phyloP scores from a whole-genome alignment of 1,139 yeast genomes.

The Scheffersomyces cryptocercus region DNA sequence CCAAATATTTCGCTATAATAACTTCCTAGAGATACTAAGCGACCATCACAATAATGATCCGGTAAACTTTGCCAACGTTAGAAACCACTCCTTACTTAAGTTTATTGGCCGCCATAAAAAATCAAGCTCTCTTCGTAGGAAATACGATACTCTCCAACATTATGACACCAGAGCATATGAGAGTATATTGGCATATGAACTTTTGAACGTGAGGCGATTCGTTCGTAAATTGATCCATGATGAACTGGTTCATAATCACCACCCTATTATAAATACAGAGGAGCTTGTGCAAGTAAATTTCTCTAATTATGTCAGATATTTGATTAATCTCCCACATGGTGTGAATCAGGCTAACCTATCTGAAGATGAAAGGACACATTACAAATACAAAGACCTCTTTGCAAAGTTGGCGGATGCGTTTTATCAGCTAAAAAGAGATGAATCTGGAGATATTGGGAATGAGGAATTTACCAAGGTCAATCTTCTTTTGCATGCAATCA shows the following conservation, averaged over 20 bases:
- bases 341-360: constrained; percentile 16
- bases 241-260: constrained; percentile 3
- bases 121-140: not conserved
- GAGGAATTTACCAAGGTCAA: constrained; percentile 9
- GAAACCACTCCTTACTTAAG: constrained; percentile 39
- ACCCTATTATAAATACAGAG: constrained; percentile 24
- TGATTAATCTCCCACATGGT: constrained; percentile 32
- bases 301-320: constrained; percentile 39
- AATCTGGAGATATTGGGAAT: constrained; percentile 25
- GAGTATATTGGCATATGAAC: constrained; percentile 33
- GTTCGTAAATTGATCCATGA: constrained; percentile 26
- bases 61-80: constrained; percentile 40
- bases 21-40: constrained; percentile 33
- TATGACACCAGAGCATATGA: constrained; percentile 30
- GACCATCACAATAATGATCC: constrained; percentile 42
- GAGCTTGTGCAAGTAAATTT: constrained; percentile 42
- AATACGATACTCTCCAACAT: constrained; percentile 5
- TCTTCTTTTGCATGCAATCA: constrained; percentile 30
- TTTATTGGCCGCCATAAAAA: constrained; percentile 24
- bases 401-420: constrained; percentile 27
- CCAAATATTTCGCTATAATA: constrained; percentile 35
- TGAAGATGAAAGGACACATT: constrained; percentile 28
- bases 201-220: constrained; percentile 29
- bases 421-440: constrained; percentile 31
- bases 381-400: constrained; percentile 30